Conservation (phyloP, 169 alveolate species). For the Plasmodium cynomolgi region DNA sequence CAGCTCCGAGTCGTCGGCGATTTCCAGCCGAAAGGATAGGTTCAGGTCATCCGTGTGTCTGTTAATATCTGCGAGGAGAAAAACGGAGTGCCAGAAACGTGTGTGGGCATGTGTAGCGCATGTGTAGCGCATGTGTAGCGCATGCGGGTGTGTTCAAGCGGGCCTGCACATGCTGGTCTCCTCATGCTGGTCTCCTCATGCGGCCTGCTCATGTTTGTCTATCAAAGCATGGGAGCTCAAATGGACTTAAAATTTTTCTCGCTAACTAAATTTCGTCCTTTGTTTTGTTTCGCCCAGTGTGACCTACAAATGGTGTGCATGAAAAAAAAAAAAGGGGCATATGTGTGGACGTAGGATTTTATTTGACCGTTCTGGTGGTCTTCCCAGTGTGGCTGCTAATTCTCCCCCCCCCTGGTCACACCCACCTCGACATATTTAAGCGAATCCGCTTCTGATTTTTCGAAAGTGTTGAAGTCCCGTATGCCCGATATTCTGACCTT, state of each 20-base stretch:
- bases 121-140: no score
- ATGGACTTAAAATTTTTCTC: neutral
- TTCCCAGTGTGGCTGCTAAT: neutral
- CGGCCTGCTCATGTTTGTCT: neutral
- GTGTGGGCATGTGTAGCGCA: no score
- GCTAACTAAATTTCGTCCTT: conserved; percentile 64
- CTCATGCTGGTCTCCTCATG: no score
- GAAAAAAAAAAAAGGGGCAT: neutral
- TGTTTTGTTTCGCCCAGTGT: conserved; percentile 74
- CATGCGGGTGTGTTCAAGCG: neutral
- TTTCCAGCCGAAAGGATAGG: conserved; percentile 72
- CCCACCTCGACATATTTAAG: conserved; percentile 62
- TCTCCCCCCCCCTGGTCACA: neutral
- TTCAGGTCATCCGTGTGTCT: conserved; percentile 42
- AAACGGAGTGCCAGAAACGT: neutral
- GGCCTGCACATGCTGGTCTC: neutral
- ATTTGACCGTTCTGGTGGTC: neutral
- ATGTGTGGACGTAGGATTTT: neutral
- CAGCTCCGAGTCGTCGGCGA: conserved; percentile 76
- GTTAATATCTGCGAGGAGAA: conserved; percentile 19
- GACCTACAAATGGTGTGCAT: conserved; percentile 20
- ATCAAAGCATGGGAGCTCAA: neutral
- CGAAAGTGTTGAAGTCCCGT: conserved; percentile 57
- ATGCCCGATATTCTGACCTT: conserved; percentile 72
- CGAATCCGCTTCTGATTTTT: conserved; percentile 69